Conservation (phyloP, 148 eudicot genomes). For the Gaultheria prostrata region DNA sequence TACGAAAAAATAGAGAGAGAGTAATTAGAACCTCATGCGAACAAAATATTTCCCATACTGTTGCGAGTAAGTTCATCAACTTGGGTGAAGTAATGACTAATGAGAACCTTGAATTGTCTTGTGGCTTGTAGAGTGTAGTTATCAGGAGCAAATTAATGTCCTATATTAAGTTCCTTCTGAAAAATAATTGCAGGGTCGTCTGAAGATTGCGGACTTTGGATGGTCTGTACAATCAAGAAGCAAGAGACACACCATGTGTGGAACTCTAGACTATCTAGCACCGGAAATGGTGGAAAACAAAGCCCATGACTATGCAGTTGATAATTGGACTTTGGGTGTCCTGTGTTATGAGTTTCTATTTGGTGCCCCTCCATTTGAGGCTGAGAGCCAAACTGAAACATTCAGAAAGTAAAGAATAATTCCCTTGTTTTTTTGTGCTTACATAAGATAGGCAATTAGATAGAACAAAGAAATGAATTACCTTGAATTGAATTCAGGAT, state of each 20-base stretch:
- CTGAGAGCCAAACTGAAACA: slow-evolving; percentile 75
- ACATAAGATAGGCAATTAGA: neutral
- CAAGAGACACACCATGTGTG: slow-evolving; percentile 90
- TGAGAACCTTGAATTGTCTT: neutral
- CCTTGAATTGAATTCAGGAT: slow-evolving; percentile 39
- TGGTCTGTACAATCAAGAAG: slow-evolving; percentile 84
- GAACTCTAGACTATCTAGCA: slow-evolving; percentile 89
- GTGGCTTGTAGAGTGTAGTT: neutral
- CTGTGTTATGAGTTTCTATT: slow-evolving; percentile 85
- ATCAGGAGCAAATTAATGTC: neutral
- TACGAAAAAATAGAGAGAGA: neutral
- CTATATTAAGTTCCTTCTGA: neutral
- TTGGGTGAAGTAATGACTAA: neutral
- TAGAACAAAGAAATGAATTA: neutral
- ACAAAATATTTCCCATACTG: neutral
- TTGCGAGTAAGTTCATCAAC: neutral
- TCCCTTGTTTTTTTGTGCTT: neutral
- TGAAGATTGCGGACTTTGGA: slow-evolving; percentile 92
- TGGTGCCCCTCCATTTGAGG: slow-evolving; percentile 91
- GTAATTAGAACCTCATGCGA: too few species aligned
- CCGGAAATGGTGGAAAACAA: slow-evolving; percentile 96
- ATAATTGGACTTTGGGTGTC: slow-evolving; percentile 88
- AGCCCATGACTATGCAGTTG: slow-evolving; percentile 85
- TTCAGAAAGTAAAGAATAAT: slow-evolving; percentile 48
- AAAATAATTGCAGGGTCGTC: slow-evolving; percentile 50